A percentile compares a stretch with the other conserved stretches of the same genome.
These are phyloP conservation scores for Amphicarpaea edgeworthii DNA, from an alignment of 306 rosid species.

Conservation along the genomic window DNA sequence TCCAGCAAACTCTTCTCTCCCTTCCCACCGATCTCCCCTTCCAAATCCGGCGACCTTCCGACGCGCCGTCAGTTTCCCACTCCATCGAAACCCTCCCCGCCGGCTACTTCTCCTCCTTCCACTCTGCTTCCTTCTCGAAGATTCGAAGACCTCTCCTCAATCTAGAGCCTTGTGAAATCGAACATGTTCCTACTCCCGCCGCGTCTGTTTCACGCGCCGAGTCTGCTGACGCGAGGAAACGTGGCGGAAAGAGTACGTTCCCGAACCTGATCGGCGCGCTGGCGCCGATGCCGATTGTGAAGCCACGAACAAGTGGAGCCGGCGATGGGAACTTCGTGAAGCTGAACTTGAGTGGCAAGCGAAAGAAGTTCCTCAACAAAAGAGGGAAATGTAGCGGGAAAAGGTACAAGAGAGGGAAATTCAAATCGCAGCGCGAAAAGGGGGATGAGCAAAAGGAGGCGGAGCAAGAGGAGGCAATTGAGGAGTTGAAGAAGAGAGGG, in stretches of 20 bases:
- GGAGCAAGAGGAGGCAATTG: slow-evolving; percentile 44
- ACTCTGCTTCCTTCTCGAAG: slow-evolving; percentile 68
- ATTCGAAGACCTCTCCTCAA: slow-evolving; percentile 55
- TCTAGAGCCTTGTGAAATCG: slow-evolving; percentile 49
- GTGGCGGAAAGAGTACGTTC: slow-evolving; percentile 46
- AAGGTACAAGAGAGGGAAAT: slow-evolving; percentile 52
- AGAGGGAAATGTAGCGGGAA: slow-evolving; percentile 43
- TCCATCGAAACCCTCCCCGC: slow-evolving; percentile 72
- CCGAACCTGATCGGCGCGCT: slow-evolving; percentile 72
- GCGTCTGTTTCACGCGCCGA: slow-evolving; percentile 24
- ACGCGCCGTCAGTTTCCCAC: slow-evolving; percentile 47
- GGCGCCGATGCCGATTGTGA: slow-evolving; percentile 55
- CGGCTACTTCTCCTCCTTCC: slow-evolving; percentile 64
- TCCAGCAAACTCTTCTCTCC: slow-evolving; percentile 31
- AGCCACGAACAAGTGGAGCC: slow-evolving; percentile 48
- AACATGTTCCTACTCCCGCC: slow-evolving; percentile 29
- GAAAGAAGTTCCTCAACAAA: slow-evolving; percentile 64
- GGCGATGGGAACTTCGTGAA: slow-evolving; percentile 84
- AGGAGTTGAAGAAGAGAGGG: slow-evolving; percentile 45
- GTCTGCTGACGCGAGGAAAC: slow-evolving; percentile 17
- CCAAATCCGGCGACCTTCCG: slow-evolving; percentile 68
- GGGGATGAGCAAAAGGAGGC: slow-evolving; percentile 53
- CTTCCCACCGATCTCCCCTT: slow-evolving; percentile 58
- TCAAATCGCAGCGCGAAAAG: slow-evolving; percentile 41
- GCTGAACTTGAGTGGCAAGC: slow-evolving; percentile 65